Evolutionary conservation across 768 basidiomycete genomes (phyloP).

Genomic region (Xerocomellus amylosporus): DNA sequence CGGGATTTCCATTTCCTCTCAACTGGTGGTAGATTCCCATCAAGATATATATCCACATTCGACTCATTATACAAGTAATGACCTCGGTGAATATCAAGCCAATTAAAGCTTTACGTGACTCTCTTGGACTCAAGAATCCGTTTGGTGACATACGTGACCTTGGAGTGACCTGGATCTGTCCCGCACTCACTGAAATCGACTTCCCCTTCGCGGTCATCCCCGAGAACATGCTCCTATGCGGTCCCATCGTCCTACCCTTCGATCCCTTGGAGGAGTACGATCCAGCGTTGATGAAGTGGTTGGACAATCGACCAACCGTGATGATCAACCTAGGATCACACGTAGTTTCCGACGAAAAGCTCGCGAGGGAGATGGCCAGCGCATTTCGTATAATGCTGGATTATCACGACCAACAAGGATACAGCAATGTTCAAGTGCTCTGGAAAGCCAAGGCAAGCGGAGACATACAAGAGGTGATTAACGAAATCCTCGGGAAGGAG

Average conservation of each 20-base stretch:
- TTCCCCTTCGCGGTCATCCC: conserved; percentile 4
- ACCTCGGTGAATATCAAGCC: not conserved
- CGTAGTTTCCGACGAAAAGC: not conserved
- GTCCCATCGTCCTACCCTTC: conserved; percentile 7
- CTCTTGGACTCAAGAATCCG: not conserved
- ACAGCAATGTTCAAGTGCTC: conserved; percentile 6
- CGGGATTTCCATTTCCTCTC: conserved; percentile 11
- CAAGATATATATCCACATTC: conserved; percentile 8
- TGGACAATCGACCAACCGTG: conserved; percentile 11
- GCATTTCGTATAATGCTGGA: conserved; percentile 9
- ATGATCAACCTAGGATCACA: conserved; percentile 13
- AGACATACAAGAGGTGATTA: not conserved
- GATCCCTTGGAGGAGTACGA: conserved; percentile 8
- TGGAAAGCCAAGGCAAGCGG: conserved; percentile 4
- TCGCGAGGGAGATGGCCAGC: not conserved
- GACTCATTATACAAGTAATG: not conserved
- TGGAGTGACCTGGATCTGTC: conserved; percentile 2
- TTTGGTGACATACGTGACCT: not conserved
- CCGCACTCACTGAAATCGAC: conserved; percentile 1
- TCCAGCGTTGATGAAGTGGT: not conserved
- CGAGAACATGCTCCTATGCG: conserved; percentile 3
- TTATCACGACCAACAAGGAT: not conserved
- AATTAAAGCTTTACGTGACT: not conserved
- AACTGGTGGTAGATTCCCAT: conserved; percentile 15
- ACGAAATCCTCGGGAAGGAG: not conserved